These are phyloP conservation scores for Trametes elegans DNA, from an alignment of 768 basidiomycete species.

Conservation along the genomic window DNA sequence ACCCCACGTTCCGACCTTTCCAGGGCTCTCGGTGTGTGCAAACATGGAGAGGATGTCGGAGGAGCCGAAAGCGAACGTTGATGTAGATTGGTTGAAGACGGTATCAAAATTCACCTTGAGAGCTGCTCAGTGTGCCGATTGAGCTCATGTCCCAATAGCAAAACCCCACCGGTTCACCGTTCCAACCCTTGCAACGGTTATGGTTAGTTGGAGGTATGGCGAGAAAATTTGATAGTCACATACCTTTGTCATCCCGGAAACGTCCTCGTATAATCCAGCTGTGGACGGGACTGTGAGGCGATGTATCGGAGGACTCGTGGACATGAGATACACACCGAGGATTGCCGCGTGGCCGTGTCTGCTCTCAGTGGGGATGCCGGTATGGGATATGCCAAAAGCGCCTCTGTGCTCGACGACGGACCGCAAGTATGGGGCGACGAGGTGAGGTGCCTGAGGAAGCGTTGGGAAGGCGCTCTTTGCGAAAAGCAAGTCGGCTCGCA, in stretches of 20 bases:
- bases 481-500: slow-evolving; percentile 80
- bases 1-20: slow-evolving; percentile 71
- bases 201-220: neutral
- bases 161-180: slow-evolving; percentile 65
- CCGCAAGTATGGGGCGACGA: slow-evolving; percentile 76
- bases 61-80: slow-evolving; percentile 81
- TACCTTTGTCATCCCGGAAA: slow-evolving; percentile 81
- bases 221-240: neutral
- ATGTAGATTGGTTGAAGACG: slow-evolving; percentile 77
- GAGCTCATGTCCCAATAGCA: neutral
- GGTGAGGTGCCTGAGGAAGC: slow-evolving; percentile 48
- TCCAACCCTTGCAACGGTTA: slow-evolving; percentile 67
- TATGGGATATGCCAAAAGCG: slow-evolving; percentile 83
- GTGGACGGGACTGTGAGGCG: too few relatives aligned
- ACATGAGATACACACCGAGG: slow-evolving; percentile 73
- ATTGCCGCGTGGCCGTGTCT: slow-evolving; percentile 87
- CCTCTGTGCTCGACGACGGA: slow-evolving; percentile 65
- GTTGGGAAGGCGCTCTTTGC: slow-evolving; percentile 57
- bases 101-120: slow-evolving; percentile 73
- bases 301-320: neutral
- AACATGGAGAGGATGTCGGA: slow-evolving; percentile 93
- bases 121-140: too few relatives aligned
- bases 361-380: slow-evolving; percentile 84
- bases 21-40: slow-evolving; percentile 63
- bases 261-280: slow-evolving; percentile 91